These are phyloP conservation scores for Suhomyces wounanorum DNA, from an alignment of 1,139 yeast genomes.

Conservation along the genomic window DNA sequence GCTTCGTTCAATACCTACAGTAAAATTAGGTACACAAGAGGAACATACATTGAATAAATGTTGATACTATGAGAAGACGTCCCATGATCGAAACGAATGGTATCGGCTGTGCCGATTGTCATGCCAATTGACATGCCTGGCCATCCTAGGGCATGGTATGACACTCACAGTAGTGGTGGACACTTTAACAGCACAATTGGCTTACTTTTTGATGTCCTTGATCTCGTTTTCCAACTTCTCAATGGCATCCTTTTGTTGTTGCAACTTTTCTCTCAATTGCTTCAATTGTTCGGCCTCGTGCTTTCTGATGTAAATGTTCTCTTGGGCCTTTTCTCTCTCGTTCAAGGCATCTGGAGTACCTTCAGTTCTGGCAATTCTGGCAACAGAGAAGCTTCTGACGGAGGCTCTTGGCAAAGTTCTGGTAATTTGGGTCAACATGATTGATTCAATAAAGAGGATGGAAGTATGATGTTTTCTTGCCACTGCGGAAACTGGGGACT, in stretches of 20 bases:
- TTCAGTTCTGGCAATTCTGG: constrained; percentile 35
- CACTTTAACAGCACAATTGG: background rate
- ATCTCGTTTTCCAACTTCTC: constrained; percentile 45
- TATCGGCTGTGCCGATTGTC: background rate
- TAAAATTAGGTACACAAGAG: background rate
- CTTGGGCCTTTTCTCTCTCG: constrained; percentile 51
- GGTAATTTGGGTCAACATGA: constrained; percentile 40
- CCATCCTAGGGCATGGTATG: background rate
- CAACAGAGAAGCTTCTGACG: constrained; percentile 41
- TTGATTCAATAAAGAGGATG: constrained; percentile 1
- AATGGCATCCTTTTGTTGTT: constrained; percentile 47
- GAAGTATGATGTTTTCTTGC: constrained; percentile 4
- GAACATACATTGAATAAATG: background rate
- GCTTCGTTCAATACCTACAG: background rate
- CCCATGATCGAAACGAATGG: background rate
- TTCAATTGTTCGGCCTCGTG: constrained; percentile 54
- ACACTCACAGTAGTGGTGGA: background rate
- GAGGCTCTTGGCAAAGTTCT: constrained; percentile 31
- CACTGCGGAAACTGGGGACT: constrained; percentile 4
- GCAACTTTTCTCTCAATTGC: constrained; percentile 47
- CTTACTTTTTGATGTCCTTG: constrained; percentile 38
- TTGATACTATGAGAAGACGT: background rate
- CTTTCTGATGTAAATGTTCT: constrained; percentile 45
- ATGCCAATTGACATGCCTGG: background rate
- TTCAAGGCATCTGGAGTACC: constrained; percentile 36